Evolutionary conservation across 208 protist species (phyloP).

Genomic region (Trypanosoma vivax): DNA sequence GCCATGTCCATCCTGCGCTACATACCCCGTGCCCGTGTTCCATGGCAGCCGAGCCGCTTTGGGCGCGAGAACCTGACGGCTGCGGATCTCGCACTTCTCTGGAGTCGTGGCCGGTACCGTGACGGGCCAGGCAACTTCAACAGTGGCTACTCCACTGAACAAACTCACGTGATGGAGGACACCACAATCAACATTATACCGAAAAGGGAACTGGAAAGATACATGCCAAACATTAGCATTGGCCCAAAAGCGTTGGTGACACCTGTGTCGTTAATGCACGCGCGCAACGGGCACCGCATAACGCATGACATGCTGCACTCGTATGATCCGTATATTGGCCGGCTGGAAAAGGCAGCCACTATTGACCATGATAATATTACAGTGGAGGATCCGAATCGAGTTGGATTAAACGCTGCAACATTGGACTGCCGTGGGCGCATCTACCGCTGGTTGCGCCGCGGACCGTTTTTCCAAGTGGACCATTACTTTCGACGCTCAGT

Average conservation of each 20-base stretch:
- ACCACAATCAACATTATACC: slow-evolving; percentile 71
- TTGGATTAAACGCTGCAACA: slow-evolving; percentile 85
- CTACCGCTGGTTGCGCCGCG: slow-evolving; percentile 84
- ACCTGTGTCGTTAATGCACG: slow-evolving; percentile 85
- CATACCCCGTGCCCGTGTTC: slow-evolving; percentile 77
- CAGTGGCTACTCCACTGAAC: slow-evolving; percentile 85
- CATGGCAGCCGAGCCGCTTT: slow-evolving; percentile 86
- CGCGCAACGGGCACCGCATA: slow-evolving; percentile 82
- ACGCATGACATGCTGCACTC: slow-evolving; percentile 89
- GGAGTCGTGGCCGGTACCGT: slow-evolving; percentile 75
- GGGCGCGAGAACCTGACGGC: slow-evolving; percentile 74
- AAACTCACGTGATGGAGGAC: slow-evolving; percentile 78
- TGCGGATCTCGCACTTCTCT: slow-evolving; percentile 62
- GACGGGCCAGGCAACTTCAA: slow-evolving; percentile 77
- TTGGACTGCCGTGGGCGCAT: slow-evolving; percentile 82
- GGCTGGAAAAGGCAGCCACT: slow-evolving; percentile 58
- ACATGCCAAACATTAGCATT: slow-evolving; percentile 86
- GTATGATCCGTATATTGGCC: slow-evolving; percentile 83
- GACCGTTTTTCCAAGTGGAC: slow-evolving; percentile 87
- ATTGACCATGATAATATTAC: slow-evolving; percentile 86
- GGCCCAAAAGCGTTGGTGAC: slow-evolving; percentile 84
- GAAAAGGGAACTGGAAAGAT: slow-evolving; percentile 87
- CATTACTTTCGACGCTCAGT: slow-evolving; percentile 82
- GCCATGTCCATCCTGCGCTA: slow-evolving; percentile 73
- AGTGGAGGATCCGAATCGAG: slow-evolving; percentile 78